Base-by-base conservation (phyloP, 495 filamentous ascomycete genomes). In the Neurospora sp. region DNA sequence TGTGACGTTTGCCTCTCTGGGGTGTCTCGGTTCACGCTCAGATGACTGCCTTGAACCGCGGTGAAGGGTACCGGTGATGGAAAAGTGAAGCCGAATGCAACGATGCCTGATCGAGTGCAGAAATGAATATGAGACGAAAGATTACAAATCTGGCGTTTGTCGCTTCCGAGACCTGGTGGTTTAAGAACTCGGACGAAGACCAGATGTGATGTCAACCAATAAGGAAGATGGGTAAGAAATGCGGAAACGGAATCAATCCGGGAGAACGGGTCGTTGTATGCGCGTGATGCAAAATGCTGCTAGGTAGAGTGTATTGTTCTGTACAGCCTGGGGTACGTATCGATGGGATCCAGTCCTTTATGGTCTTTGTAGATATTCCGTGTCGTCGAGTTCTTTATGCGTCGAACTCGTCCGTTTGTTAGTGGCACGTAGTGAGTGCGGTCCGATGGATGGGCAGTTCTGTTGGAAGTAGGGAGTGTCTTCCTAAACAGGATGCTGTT, bases 291-390 rank as follows among this genome's bases (percentile, higher is more conserved):
- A 65, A 65, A 65, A 65, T 65, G 53, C 27, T 65, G 53, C 12
- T 65, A 65, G 16, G 27, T 65, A 65, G 53, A 65, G 53, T 65
- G 53, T 65, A 65, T 65, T 65, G 53, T 65, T 65, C 14, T 35
- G 53, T 61, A 61, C 68, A 45, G 71, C 31, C 39, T 70, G 18
- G 70, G 70, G 41, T 44, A 59, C 16, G 70, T 61, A 38, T 31
- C 27, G 27, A 31, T 35, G 69, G 61, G 73, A 74, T 72, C 73
- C 59, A 69, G 71, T 72, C 70, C 70, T 68, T 72, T 68, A 65
- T 65, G 14, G 53, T 65, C 53, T 65, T 65, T 35, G 53, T 65
- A 35, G 7, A 35, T 35, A 18, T 65, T 65, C 53, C 53, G 27
- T 16, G 22, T 61, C 27, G 53, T 61, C 27, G 31, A 65, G 53